phyloP scores from a whole-genome alignment of 345 rosid genomes.

The Hevea brasiliensis region DNA sequence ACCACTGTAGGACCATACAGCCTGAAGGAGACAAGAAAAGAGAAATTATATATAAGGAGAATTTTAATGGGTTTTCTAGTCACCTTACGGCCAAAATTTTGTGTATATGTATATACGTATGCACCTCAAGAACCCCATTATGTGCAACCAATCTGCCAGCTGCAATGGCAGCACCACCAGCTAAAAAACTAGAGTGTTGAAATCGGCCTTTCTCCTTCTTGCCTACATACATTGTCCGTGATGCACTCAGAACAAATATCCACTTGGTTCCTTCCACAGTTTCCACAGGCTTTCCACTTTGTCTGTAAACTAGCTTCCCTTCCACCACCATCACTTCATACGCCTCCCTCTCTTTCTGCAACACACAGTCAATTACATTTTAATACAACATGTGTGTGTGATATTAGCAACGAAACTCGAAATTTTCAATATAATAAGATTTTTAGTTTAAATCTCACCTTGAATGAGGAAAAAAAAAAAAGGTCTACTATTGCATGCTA shows the following conservation, averaged over 20 bases:
- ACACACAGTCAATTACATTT: background rate
- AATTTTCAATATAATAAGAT: no score
- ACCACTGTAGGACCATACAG: constrained; percentile 73
- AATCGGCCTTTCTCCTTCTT: constrained; percentile 63
- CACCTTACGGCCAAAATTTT: no score
- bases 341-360: constrained; percentile 65
- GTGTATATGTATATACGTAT: no score
- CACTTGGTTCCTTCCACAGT: constrained; percentile 58
- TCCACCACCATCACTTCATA: constrained; percentile 54
- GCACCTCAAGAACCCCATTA: constrained; percentile 50
- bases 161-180: constrained; percentile 73
- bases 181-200: constrained; percentile 80
- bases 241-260: constrained; percentile 65
- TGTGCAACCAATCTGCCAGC: constrained; percentile 66
- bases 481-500: no score
- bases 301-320: constrained; percentile 54
- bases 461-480: no score
- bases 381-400: no score
- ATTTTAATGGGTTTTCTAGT: no score
- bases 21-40: constrained; percentile 26
- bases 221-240: constrained; percentile 53
- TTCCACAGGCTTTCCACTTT: constrained; percentile 37
- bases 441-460: no score
- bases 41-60: background rate
- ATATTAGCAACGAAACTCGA: no score